phyloP scores from a whole-genome alignment of 2,329 filamentous ascomycete species.

The Tolypocladium tropicale region DNA sequence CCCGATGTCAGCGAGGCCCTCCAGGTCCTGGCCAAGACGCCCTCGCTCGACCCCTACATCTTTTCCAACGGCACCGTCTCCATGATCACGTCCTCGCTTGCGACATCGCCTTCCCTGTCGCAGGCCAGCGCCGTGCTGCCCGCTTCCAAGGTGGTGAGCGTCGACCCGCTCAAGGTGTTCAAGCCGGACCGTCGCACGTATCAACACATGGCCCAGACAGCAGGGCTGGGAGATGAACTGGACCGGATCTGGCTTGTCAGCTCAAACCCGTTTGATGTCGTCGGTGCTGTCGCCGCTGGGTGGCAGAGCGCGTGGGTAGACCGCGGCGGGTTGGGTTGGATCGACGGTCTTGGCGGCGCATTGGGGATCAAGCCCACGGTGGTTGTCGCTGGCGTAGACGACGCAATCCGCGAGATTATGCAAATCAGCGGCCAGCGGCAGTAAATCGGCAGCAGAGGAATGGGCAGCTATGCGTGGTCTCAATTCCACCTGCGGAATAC shows the following conservation, averaged over 20 bases:
- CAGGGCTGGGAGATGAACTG: conserved; percentile 33
- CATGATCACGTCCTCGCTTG: conserved; percentile 54
- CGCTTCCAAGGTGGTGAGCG: conserved; percentile 23
- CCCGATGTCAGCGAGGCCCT: conserved; percentile 51
- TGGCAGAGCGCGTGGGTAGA: neutral
- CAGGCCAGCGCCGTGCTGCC: conserved; percentile 34
- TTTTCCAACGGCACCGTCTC: conserved; percentile 60
- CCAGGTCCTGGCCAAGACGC: conserved; percentile 28
- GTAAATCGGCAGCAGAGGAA: neutral
- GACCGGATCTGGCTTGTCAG: conserved; percentile 57
- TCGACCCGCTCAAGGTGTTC: conserved; percentile 49
- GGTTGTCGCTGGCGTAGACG: neutral
- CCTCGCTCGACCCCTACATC: conserved; percentile 41
- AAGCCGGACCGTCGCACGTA: conserved; percentile 59
- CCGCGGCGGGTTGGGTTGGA: neutral
- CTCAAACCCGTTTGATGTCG: conserved; percentile 64
- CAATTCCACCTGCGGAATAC: neutral
- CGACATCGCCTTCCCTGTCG: conserved; percentile 43
- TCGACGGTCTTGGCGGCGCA: neutral
- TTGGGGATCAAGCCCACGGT: neutral
- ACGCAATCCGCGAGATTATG: neutral
- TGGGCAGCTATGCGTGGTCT: conserved; percentile 16
- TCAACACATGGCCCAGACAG: conserved; percentile 40
- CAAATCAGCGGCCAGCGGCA: neutral
- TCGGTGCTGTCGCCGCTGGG: conserved; percentile 28